These are phyloP conservation scores for Beauveria sp. DNA, from an alignment of 2,329 filamentous ascomycete genomes.

Conservation along the genomic window DNA sequence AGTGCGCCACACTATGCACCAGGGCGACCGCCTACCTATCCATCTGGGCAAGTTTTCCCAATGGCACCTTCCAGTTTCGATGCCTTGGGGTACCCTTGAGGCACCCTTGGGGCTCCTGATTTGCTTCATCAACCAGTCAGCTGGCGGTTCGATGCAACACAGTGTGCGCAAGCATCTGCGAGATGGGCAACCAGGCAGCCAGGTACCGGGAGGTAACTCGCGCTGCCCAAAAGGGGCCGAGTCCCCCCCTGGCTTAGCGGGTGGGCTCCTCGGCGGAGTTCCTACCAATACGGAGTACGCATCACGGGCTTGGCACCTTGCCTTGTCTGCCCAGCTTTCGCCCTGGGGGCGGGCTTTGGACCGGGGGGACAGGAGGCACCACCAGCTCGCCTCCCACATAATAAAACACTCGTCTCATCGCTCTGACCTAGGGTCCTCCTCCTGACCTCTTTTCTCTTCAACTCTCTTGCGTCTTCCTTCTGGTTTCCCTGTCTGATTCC, in stretches of 20 bases:
- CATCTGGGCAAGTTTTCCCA: no score
- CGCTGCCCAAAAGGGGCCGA: no score
- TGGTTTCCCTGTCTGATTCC: not conserved
- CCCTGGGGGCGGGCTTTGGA: not conserved
- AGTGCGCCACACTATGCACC: not conserved
- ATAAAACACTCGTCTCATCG: conserved; percentile 12
- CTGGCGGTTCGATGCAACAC: not conserved
- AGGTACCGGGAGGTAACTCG: no score
- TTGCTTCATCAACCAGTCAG: no score
- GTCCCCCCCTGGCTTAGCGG: not conserved
- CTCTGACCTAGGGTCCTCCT: not conserved
- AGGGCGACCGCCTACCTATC: no score
- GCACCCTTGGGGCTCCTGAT: no score
- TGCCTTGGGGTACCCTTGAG: no score
- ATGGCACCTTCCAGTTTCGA: no score
- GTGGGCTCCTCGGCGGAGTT: not conserved
- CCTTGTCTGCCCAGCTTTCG: not conserved
- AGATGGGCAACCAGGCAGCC: not conserved
- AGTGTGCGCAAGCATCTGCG: not conserved
- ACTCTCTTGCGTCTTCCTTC: not conserved
- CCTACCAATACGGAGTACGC: not conserved
- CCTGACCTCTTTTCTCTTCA: not conserved
- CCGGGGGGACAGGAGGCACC: no score
- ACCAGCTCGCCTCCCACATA: conserved; percentile 2
- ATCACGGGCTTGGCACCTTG: not conserved